Base-by-base conservation (phyloP, 1,284 basidiomycete species). In the Flammula alnicola region DNA sequence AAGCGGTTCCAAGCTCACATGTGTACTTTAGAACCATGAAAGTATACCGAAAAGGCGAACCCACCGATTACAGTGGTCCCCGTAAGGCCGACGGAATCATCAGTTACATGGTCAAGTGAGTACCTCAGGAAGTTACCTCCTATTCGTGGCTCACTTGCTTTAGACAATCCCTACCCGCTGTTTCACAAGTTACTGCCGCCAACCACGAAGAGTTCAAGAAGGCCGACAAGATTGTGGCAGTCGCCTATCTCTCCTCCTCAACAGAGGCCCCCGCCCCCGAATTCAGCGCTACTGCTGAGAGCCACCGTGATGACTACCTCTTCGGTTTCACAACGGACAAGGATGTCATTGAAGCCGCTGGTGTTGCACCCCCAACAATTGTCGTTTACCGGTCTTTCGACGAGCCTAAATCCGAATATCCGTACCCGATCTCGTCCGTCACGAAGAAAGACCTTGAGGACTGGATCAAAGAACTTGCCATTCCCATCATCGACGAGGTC, bases 81-180 rank as follows among this genome's bases (percentile, higher is more conserved):
- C 83, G 97, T 51, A 93, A 98, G 73, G 88, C 94, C 12, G 97
- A 99, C 60, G 96, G 97, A 25, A 99, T 99, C 65, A 78, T 98
- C 69, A 88, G 86, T 68, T 98, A 98, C 80, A 98, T 99, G 97
- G 72, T 84, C 78, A 98, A 99, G 95, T 95, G 59, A 62, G 88
- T 76, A 16, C 11, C 17, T 16, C 26, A 14, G n/a, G 29, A 19
- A 19, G 30, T 35, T 16, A 19, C 30, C 2, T 19, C 36, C 16
- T 6, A 5, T 40, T 6, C 37, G 10, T 4, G 37, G 10, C 55
- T 54, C 51, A 56, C 36, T 41, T 16, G 5, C 36, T 37, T 8
- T 58, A 95, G 92, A 69, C 97, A 98, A 81, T 86, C 92, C 7
- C 84, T 99, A 14, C 97, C 97, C n/a, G 93, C 97, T 32, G 87